phyloP scores from a whole-genome alignment of 2,329 filamentous ascomycete species.

The Hypoxylon sp. region DNA sequence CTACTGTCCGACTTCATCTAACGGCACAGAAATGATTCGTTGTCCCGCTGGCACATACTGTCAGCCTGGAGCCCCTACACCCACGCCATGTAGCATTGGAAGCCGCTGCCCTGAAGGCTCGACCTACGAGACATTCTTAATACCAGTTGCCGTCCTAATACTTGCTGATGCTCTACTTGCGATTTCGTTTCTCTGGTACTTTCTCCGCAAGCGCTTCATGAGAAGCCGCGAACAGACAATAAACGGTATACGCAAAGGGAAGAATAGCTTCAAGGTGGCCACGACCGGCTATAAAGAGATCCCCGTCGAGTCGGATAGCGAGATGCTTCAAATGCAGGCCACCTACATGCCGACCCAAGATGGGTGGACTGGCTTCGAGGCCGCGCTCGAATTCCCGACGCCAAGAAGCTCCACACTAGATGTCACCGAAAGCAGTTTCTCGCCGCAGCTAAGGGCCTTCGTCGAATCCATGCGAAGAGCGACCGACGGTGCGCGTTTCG shows the following conservation, averaged over 20 bases:
- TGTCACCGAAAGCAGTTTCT: conserved; percentile 54
- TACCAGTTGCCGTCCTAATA: conserved; percentile 62
- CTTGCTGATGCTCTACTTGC: conserved; percentile 61
- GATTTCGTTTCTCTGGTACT: conserved; percentile 56
- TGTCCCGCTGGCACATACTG: conserved; percentile 68
- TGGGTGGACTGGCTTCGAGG: conserved; percentile 57
- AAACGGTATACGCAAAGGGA: conserved; percentile 45
- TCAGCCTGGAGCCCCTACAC: conserved; percentile 63
- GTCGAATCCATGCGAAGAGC: conserved; percentile 68
- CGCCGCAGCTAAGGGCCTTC: conserved; percentile 63
- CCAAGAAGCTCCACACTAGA: conserved; percentile 47
- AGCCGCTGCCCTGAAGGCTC: conserved; percentile 64
- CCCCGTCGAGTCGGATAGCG: conserved; percentile 54
- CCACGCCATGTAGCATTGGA: conserved; percentile 63
- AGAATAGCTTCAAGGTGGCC: conserved; percentile 52
- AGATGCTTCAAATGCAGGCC: conserved; percentile 56
- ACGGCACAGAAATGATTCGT: conserved; percentile 57
- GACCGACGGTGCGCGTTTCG: conserved; percentile 66
- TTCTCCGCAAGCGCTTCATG: conserved; percentile 57
- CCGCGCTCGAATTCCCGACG: conserved; percentile 55
- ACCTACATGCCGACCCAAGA: conserved; percentile 52
- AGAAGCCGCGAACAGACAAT: conserved; percentile 53
- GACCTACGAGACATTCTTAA: conserved; percentile 58
- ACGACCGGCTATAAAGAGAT: conserved; percentile 57
- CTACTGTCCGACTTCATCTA: conserved; percentile 62